Evolutionary conservation across 768 basidiomycete species (phyloP), one percentile per base, ranked within the genome.

Genomic region (Suillus hirtellus): DNA sequence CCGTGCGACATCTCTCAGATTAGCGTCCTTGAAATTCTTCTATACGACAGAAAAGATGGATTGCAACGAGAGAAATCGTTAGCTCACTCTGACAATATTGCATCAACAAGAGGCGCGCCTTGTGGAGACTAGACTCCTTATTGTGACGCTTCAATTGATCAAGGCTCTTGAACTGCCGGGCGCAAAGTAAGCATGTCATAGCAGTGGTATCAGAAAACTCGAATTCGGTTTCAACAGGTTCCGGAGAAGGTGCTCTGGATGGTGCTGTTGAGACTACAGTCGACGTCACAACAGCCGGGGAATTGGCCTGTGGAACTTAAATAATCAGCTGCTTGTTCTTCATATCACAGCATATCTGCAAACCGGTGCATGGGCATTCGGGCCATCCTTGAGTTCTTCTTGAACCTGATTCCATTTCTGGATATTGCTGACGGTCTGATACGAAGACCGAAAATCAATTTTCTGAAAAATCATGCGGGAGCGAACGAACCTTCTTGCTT

Each of bases 321-420:
- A 65, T 46, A 55, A 38, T 66, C 42, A 44, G 52, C 6, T 52
- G 15, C 37, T 4, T 27, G 50, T 24, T 44, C 61, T 60, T 72
- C 65, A 2, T 19, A 17, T 31, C 66, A 49, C 43, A 49, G 44
- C 61, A 66, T 34, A 66, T 62, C 60, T 73, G 46, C 73, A 63
- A 46, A 63, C 71, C 58, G 71, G 52, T 64, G 69, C 64, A 44
- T 63, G 66, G 59, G 71, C 65, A 63, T 70, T 71, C 38, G 77
- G 62, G 49, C 80, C 75, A 64, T 85, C 81, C 42, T 84, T 85
- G 58, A 97, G 82, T 70, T 95, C 96, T 76, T 89, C 90, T 76
- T 96, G 93, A 11, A 96, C 93, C 78, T 89, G 90, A 73, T 96
- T 99, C 97, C 96, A 99, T 73, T 99, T 98, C 70, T 84, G 89